phyloP scores from a whole-genome alignment of 225 moss, liverwort and hornwort species.

The Pseudisothecium myosuroides region DNA sequence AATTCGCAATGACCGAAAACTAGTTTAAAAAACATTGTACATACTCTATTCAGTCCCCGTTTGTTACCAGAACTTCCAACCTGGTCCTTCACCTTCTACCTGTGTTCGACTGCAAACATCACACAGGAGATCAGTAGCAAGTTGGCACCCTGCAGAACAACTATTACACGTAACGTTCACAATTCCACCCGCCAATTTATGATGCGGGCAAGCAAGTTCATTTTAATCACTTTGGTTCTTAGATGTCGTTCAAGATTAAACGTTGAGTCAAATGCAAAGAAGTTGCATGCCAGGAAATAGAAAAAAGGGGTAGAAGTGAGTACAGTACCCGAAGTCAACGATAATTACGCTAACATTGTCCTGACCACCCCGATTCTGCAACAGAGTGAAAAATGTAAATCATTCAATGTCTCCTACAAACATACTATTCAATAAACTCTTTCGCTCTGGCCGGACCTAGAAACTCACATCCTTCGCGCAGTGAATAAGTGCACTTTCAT shows the following conservation, averaged over 20 bases:
- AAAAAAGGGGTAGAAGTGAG: not conserved
- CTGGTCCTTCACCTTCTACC: not conserved
- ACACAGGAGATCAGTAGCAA: not conserved
- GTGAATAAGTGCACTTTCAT: not conserved
- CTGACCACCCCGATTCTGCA: slow-evolving; percentile 62
- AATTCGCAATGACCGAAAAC: not conserved
- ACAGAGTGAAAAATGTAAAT: not conserved
- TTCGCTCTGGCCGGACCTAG: not conserved
- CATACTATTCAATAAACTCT: not conserved
- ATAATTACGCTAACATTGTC: slow-evolving; percentile 82
- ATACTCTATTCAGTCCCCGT: not conserved
- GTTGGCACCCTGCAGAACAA: not conserved
- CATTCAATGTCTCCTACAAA: not conserved
- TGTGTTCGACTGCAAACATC: slow-evolving; percentile 14
- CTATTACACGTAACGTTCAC: not conserved
- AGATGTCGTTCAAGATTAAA: not conserved
- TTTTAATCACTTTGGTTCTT: not conserved
- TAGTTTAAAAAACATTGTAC: not conserved
- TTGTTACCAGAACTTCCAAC: slow-evolving; percentile 40
- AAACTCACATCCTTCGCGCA: not conserved
- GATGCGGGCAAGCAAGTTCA: not conserved
- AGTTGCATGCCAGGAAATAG: not conserved
- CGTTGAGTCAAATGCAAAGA: not conserved
- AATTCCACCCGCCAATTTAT: not conserved
- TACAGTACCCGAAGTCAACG: slow-evolving; percentile 56